A percentile compares a stretch with the other conserved stretches of the same genome.
Evolutionary conservation across 768 basidiomycete genomes (phyloP).

Genomic region (Mycena belliarum): DNA sequence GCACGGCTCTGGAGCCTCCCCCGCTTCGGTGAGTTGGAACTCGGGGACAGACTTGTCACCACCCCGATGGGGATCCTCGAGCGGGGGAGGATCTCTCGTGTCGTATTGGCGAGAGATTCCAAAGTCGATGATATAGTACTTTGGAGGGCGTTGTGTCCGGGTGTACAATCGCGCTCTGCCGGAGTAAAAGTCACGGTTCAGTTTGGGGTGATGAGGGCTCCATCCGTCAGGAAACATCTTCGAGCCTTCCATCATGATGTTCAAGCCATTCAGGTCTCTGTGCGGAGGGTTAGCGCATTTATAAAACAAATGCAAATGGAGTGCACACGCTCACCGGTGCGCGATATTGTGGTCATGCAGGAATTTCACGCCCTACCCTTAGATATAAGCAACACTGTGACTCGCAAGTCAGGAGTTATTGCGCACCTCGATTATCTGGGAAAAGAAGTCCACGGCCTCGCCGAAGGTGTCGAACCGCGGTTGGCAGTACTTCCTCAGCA

Average conservation of each 20-base stretch:
- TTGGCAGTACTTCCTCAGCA: slow-evolving; percentile 25
- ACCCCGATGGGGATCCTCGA: neutral
- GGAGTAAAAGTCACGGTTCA: neutral
- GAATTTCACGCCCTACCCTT: neutral
- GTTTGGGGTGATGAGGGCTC: neutral
- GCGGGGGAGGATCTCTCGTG: neutral
- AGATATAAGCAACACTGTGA: neutral
- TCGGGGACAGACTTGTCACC: neutral
- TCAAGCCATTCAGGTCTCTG: neutral
- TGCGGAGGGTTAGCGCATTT: too few species aligned
- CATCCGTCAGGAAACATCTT: neutral
- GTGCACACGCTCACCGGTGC: slow-evolving; percentile 20
- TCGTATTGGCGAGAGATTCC: neutral
- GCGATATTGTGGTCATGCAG: slow-evolving; percentile 25
- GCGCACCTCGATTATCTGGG: slow-evolving; percentile 35
- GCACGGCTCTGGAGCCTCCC: neutral
- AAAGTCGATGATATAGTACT: slow-evolving; percentile 7
- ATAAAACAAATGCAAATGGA: neutral
- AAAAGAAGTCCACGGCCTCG: slow-evolving; percentile 34
- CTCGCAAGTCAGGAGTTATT: too few species aligned
- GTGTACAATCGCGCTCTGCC: neutral
- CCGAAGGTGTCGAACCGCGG: slow-evolving; percentile 37
- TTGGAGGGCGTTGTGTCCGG: neutral
- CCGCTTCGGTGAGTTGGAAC: neutral
- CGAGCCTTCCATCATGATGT: neutral